Evolutionary conservation across 164 flowering plant genomes (phyloP).

Genomic region (Umbilicus rupestris): DNA sequence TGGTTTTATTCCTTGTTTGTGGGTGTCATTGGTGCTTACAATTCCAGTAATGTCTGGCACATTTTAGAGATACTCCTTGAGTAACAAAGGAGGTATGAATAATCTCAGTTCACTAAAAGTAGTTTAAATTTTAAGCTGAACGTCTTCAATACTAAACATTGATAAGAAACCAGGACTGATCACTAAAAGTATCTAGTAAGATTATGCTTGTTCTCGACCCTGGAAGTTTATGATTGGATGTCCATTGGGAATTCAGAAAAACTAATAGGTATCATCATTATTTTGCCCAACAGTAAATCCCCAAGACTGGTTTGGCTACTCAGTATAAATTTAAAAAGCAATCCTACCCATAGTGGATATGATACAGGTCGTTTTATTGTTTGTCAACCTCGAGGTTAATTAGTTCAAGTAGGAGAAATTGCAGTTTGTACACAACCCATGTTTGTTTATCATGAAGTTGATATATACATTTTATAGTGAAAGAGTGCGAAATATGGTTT

Average conservation of each 20-base stretch:
- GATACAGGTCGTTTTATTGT: neutral
- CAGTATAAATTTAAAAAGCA: neutral
- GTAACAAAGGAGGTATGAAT: neutral
- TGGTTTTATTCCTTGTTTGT: neutral
- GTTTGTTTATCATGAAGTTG: no score
- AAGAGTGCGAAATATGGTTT: no score
- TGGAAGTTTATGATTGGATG: neutral
- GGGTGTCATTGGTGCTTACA: no score
- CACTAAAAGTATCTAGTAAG: neutral
- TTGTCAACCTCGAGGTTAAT: neutral
- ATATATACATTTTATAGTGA: no score
- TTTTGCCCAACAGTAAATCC: neutral
- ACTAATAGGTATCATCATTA: neutral
- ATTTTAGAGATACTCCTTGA: no score
- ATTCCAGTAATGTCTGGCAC: no score
- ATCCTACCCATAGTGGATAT: neutral
- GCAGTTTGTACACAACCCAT: no score
- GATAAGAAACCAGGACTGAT: neutral
- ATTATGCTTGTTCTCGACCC: neutral
- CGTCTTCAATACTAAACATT: neutral
- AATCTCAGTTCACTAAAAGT: neutral
- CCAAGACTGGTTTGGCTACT: neutral
- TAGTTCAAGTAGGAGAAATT: neutral
- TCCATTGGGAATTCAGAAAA: neutral
- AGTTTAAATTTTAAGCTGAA: neutral